Evolutionary conservation across 192 early-diverging fungal genomes (phyloP).

Genomic region (Powellomyces hirtus): DNA sequence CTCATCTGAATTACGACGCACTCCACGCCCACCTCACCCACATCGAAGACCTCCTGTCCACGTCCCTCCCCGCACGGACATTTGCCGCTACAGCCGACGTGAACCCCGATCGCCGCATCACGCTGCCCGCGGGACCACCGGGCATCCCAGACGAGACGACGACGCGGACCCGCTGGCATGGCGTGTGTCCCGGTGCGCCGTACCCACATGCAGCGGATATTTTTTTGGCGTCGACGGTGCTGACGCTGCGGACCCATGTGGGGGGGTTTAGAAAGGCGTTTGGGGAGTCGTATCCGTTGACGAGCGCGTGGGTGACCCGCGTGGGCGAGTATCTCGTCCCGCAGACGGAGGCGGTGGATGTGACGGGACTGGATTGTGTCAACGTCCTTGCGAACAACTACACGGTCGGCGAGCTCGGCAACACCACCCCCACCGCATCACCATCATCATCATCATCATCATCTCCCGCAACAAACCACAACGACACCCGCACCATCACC

Average conservation of each 20-base stretch:
- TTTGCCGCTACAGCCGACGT: not conserved
- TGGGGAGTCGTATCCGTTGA: not conserved
- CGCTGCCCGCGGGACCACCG: not conserved
- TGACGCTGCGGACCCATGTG: not conserved
- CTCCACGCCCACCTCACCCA: not conserved
- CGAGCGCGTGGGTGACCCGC: not conserved
- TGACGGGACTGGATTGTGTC: not conserved
- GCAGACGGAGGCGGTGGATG: not conserved
- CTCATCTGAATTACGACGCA: not conserved
- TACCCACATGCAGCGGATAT: slow-evolving; percentile 3
- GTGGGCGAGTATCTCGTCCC: not conserved
- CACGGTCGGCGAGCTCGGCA: not conserved
- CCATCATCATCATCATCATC: too few relatives aligned
- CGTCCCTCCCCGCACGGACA: not conserved
- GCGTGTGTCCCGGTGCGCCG: not conserved
- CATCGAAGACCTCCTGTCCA: not conserved
- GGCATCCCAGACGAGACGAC: not conserved
- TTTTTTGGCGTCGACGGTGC: not conserved
- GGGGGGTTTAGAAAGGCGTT: not conserved
- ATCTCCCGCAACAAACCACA: too few relatives aligned
- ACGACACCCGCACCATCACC: not conserved
- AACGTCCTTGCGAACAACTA: not conserved
- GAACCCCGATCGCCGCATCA: not conserved
- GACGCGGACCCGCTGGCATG: not conserved
- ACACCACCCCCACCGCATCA: not conserved